Base-by-base conservation (phyloP, 1,284 basidiomycete genomes). In the Irpex sp. region DNA sequence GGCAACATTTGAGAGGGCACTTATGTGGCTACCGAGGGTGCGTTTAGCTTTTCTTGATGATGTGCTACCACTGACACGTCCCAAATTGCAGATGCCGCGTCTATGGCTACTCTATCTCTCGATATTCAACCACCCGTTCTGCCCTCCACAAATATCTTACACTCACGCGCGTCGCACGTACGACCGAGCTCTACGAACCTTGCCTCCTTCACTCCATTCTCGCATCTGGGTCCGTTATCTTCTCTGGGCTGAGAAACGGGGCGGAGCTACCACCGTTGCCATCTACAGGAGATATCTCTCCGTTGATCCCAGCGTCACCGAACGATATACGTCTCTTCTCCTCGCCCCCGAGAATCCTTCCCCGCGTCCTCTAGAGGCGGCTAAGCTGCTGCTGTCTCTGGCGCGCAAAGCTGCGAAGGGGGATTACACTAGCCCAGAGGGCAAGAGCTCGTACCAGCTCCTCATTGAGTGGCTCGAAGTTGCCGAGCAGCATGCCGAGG, bases 181-280 rank as follows among this genome's bases (percentile, higher is more conserved):
- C 71, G 97, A 99, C 77, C 88, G 97, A 58, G 94, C 96, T 1
- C 78, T 99, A 33, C 89, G 97, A 57, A 96, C 96, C 0, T 83
- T 99, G 5, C 93, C 95, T 5, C 95, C 94, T 4, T 95, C 94
- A 54, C 80, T 98, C n/a, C 97, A 99, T 72, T 85, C 86, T 14
- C 89, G 95, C 47, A 85, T 99, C 65, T 99, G 97, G 97, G 86
- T 91, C 19, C 82, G 92, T 56, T 99, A 98, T 74, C 84, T 99
- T n/a, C 80, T 91, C 7, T 98, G 95, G 94, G 91, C 96, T 2
- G 94, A 97, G 78, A 73, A 80, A 33, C 85, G 83, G 69, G 93
- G 93, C 60, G 94, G 94, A n/a, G 76, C 86, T 56, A 93, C 93
- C 0, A 91, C 90, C 49, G 91, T 95, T 57, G 80, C 88, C 23